phyloP scores from a whole-genome alignment of 257 asterid genomes.

The Osmanthus fragrans region DNA sequence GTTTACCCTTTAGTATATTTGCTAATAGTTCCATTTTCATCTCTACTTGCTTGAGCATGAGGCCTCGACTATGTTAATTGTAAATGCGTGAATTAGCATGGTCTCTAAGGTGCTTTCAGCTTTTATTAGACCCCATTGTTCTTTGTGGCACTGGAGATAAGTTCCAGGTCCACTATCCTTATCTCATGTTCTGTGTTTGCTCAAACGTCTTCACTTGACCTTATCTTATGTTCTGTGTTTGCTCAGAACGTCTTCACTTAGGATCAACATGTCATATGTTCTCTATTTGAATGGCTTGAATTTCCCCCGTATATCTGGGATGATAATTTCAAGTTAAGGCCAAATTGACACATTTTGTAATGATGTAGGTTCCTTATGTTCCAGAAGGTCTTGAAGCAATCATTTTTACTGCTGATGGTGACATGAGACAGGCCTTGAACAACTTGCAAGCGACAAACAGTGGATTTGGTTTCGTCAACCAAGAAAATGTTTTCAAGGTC shows the following conservation, averaged over 20 bases:
- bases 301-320: not conserved
- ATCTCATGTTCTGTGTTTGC: not conserved
- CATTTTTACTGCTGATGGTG: conserved; percentile 98
- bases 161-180: not conserved
- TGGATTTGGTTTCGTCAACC: conserved; percentile 95
- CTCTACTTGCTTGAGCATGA: not conserved
- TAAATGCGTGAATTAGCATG: not conserved
- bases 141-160: not conserved
- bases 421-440: conserved; percentile 96
- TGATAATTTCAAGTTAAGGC: not conserved
- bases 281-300: conserved; percentile 4
- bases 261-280: not conserved
- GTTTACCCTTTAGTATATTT: not conserved
- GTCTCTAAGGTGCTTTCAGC: not conserved
- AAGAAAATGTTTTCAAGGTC: conserved; percentile 98
- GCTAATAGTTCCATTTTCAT: not conserved
- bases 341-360: conserved; percentile 7
- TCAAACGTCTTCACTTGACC: not conserved
- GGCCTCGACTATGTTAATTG: not conserved
- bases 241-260: not conserved
- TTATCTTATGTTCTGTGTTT: not conserved
- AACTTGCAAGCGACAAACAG: conserved; percentile 96
- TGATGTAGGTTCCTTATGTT: conserved; percentile 76
- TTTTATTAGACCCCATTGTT: not conserved
- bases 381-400: conserved; percentile 99